These are phyloP conservation scores for Hyaloscypha finlandica DNA, from an alignment of 495 filamentous ascomycete species.

Conservation along the genomic window DNA sequence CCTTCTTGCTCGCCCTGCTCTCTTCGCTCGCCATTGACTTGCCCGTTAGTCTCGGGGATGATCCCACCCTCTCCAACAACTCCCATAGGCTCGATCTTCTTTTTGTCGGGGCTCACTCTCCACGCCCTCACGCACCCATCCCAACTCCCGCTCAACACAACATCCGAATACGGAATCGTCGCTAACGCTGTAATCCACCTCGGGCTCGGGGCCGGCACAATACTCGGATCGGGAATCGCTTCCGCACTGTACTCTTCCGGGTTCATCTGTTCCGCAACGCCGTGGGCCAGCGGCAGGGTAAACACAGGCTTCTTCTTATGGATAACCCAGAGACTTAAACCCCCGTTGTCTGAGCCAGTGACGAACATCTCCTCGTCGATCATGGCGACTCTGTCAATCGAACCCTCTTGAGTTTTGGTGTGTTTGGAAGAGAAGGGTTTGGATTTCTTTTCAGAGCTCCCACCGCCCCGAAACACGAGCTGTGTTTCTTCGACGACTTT, in stretches of 20 bases:
- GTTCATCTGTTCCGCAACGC: conserved; percentile 67
- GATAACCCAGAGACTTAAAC: conserved; percentile 81
- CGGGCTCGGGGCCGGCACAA: conserved; percentile 64
- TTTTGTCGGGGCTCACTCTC: conserved; percentile 81
- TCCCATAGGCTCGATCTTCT: conserved; percentile 70
- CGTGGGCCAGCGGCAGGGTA: conserved; percentile 78
- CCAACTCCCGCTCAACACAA: conserved; percentile 90
- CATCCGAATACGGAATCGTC: conserved; percentile 82
- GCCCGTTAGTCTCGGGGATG: neutral
- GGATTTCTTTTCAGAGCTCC: conserved; percentile 54
- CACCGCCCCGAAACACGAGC: conserved; percentile 87
- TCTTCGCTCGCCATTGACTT: conserved; percentile 11
- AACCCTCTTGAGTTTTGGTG: conserved; percentile 67
- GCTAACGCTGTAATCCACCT: conserved; percentile 89
- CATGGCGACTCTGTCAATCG: conserved; percentile 85
- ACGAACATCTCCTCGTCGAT: conserved; percentile 90
- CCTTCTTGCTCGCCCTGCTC: conserved; percentile 26
- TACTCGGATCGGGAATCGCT: conserved; percentile 51
- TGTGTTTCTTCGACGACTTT: conserved; percentile 96
- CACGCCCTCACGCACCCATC: conserved; percentile 88
- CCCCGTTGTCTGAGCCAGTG: conserved; percentile 89
- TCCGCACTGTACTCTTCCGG: conserved; percentile 73
- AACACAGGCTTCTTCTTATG: conserved; percentile 96
- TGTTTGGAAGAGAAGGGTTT: conserved; percentile 28
- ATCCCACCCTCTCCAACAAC: conserved; percentile 51